These are phyloP conservation scores for Boletus rubroflammeus DNA, from an alignment of 768 basidiomycete species.

Conservation along the genomic window DNA sequence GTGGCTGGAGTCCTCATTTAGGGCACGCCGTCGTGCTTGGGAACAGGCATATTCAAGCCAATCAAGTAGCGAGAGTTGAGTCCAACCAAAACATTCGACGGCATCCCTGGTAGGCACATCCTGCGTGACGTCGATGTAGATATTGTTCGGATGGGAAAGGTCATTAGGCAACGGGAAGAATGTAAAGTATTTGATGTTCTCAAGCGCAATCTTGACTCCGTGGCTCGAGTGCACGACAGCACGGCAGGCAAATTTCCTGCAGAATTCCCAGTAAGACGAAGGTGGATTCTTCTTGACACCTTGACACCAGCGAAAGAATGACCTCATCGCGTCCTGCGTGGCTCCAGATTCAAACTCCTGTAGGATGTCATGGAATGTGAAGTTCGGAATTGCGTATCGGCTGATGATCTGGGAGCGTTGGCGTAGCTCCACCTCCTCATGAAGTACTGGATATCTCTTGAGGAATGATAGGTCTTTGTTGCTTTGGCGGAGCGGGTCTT, in stretches of 20 bases:
- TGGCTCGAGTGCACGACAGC: background rate
- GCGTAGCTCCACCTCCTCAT: background rate
- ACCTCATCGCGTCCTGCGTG: slow-evolving; percentile 2
- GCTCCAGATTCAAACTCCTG: slow-evolving; percentile 10
- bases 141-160: slow-evolving; percentile 68
- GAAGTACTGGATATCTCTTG: slow-evolving; percentile 3
- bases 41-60: slow-evolving; percentile 68
- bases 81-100: slow-evolving; percentile 64
- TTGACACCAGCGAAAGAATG: slow-evolving; percentile 14
- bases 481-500: slow-evolving; percentile 2
- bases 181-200: slow-evolving; percentile 52
- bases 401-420: slow-evolving; percentile 5
- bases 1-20: background rate
- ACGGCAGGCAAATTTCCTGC: slow-evolving; percentile 46
- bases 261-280: background rate
- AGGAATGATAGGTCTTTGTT: slow-evolving; percentile 5
- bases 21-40: slow-evolving; percentile 18
- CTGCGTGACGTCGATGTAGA: slow-evolving; percentile 64
- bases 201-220: slow-evolving; percentile 37
- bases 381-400: slow-evolving; percentile 3
- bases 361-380: slow-evolving; percentile 8
- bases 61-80: slow-evolving; percentile 62
- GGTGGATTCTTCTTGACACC: background rate
- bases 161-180: slow-evolving; percentile 64
- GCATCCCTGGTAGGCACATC: slow-evolving; percentile 41